Percentiles rank a stretch among this genome's conserved stretches.
Conservation (phyloP, 306 rosid genomes). For the Gastrolobium bilobum region DNA sequence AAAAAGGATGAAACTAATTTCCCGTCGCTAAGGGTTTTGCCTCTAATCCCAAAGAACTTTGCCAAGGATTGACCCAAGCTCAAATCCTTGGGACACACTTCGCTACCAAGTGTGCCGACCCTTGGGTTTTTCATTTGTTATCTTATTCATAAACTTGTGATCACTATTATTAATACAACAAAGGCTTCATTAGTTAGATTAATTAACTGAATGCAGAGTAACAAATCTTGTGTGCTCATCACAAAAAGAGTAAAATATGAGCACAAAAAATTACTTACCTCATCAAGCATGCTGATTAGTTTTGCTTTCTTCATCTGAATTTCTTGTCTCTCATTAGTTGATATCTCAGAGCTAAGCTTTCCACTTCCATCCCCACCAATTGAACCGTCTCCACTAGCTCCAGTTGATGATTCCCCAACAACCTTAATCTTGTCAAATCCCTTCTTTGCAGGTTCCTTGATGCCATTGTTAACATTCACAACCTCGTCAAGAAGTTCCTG, state of each 20-base stretch:
- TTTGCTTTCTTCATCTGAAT: slow-evolving; percentile 96
- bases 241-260: not conserved
- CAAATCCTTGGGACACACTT: no score
- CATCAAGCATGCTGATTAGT: slow-evolving; percentile 92
- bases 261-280: slow-evolving; percentile 57
- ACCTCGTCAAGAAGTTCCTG: slow-evolving; percentile 92
- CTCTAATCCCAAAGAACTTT: no score
- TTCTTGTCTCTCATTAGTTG: slow-evolving; percentile 93
- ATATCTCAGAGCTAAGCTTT: slow-evolving; percentile 68
- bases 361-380: slow-evolving; percentile 60
- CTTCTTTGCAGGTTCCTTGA: slow-evolving; percentile 61
- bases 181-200: not conserved
- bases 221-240: not conserved
- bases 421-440: slow-evolving; percentile 53
- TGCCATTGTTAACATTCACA: slow-evolving; percentile 73
- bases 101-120: no score
- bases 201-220: not conserved
- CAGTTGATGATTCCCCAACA: slow-evolving; percentile 67
- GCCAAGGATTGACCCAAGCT: no score
- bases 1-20: no score
- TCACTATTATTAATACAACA: no score
- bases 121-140: no score
- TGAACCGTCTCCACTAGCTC: slow-evolving; percentile 63
- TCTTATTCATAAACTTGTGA: no score
- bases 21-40: no score